Evolutionary conservation across 1,284 basidiomycete species (phyloP).

Genomic region (Ustilago tritici): DNA sequence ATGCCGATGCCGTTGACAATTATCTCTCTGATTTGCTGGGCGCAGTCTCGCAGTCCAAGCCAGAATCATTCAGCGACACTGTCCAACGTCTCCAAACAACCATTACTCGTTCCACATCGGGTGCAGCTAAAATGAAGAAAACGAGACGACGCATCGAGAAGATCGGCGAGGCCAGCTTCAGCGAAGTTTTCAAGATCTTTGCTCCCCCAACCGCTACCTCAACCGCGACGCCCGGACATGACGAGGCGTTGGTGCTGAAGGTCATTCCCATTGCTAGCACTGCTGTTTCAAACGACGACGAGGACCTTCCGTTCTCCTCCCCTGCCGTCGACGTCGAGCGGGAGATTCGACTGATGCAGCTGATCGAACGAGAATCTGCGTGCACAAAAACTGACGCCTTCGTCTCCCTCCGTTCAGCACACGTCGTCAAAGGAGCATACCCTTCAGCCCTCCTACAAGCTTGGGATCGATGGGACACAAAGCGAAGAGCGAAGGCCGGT

Average conservation of each 20-base stretch:
- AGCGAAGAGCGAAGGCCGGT: slow-evolving; percentile 71
- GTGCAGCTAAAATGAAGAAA: neutral
- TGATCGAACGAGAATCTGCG: slow-evolving; percentile 71
- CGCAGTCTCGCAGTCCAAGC: slow-evolving; percentile 32
- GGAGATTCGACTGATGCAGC: slow-evolving; percentile 86
- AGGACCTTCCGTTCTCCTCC: slow-evolving; percentile 68
- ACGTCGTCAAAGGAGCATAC: slow-evolving; percentile 86
- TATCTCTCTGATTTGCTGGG: slow-evolving; percentile 22
- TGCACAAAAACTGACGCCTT: slow-evolving; percentile 28
- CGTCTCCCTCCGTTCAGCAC: slow-evolving; percentile 72
- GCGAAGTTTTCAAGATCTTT: slow-evolving; percentile 83
- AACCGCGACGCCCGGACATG: neutral
- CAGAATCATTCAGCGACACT: slow-evolving; percentile 13
- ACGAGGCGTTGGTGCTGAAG: slow-evolving; percentile 72
- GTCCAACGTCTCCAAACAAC: slow-evolving; percentile 16
- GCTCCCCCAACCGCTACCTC: neutral
- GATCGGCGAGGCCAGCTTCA: slow-evolving; percentile 95
- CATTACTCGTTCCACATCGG: neutral
- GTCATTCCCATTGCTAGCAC: slow-evolving; percentile 76
- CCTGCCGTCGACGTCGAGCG: slow-evolving; percentile 80
- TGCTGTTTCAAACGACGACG: slow-evolving; percentile 51
- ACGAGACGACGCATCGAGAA: slow-evolving; percentile 73
- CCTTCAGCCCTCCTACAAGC: slow-evolving; percentile 80
- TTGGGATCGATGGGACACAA: slow-evolving; percentile 85
- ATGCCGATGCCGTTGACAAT: neutral